phyloP scores from a whole-genome alignment of 2,329 filamentous ascomycete genomes.

The Cylindrodendrum hubeiense region DNA sequence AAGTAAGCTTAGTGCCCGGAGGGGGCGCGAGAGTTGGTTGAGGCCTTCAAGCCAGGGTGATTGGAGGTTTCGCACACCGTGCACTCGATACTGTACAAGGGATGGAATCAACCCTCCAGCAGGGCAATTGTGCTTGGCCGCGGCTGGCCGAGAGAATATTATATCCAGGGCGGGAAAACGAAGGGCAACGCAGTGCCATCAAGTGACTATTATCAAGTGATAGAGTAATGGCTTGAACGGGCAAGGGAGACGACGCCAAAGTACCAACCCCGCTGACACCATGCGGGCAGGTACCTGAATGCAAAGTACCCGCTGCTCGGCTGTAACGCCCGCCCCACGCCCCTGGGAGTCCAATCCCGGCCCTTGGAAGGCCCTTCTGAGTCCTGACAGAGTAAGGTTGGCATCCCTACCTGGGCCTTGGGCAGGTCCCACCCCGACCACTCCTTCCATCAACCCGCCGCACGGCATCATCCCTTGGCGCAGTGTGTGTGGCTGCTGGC shows the following conservation, averaged over 20 bases:
- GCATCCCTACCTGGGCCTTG: not conserved
- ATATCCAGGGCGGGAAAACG: not conserved
- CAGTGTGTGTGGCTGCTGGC: not conserved
- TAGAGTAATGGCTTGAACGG: too few species aligned
- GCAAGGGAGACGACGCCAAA: constrained; percentile 1
- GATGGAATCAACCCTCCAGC: not conserved
- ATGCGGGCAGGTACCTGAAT: not conserved
- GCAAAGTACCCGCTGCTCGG: constrained; percentile 9
- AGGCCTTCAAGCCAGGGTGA: not conserved
- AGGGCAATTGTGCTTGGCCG: not conserved
- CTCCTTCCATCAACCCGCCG: constrained; percentile 7
- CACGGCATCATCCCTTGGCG: constrained; percentile 29
- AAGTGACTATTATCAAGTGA: too few species aligned
- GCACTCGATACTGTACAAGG: not conserved
- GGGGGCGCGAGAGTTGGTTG: constrained; percentile 9
- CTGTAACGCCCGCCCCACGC: constrained; percentile 17
- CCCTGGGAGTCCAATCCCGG: not conserved
- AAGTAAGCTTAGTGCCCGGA: constrained; percentile 13
- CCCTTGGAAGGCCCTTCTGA: not conserved
- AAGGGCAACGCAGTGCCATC: too few species aligned
- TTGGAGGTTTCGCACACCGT: not conserved
- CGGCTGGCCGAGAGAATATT: not conserved
- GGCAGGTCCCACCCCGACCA: constrained; percentile 1
- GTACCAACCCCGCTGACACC: not conserved
- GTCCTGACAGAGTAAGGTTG: not conserved